phyloP scores from a whole-genome alignment of 2,329 filamentous ascomycete species.

The Pseudogymnoascus sp. region DNA sequence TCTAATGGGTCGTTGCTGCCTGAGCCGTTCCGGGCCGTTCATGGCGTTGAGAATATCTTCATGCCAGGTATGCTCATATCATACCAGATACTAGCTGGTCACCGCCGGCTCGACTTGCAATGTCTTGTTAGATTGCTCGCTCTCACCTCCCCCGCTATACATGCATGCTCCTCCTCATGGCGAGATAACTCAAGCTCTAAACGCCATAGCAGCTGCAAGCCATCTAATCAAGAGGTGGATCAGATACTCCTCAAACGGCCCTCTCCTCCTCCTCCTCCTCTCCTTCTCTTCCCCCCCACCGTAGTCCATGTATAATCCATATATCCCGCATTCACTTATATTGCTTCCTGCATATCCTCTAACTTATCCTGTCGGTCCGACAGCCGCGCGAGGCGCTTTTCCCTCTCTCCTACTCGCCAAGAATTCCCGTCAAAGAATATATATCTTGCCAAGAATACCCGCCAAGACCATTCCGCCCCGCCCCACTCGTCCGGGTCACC shows the following conservation, averaged over 20 bases:
- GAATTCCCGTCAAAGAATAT: not conserved
- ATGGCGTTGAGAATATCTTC: not conserved
- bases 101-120: not conserved
- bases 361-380: not conserved
- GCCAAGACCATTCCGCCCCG: slow-evolving; percentile 1
- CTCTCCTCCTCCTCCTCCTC: not conserved
- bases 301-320: not conserved
- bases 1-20: not conserved
- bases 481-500: slow-evolving; percentile 6
- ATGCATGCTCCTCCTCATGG: not conserved
- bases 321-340: not conserved
- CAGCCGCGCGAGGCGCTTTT: not conserved
- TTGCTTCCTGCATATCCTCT: not conserved
- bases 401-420: not conserved
- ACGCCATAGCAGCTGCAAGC: not conserved
- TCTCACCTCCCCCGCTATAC: not conserved
- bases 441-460: not conserved
- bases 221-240: not conserved
- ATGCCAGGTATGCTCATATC: not conserved
- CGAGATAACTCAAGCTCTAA: not conserved
- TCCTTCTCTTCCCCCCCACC: not conserved
- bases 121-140: not conserved
- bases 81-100: not conserved
- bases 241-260: not conserved
- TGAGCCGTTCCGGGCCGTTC: not conserved